These are phyloP conservation scores for Cladophialophora exuberans DNA, from an alignment of 2,329 filamentous ascomycete genomes.

Conservation along the genomic window DNA sequence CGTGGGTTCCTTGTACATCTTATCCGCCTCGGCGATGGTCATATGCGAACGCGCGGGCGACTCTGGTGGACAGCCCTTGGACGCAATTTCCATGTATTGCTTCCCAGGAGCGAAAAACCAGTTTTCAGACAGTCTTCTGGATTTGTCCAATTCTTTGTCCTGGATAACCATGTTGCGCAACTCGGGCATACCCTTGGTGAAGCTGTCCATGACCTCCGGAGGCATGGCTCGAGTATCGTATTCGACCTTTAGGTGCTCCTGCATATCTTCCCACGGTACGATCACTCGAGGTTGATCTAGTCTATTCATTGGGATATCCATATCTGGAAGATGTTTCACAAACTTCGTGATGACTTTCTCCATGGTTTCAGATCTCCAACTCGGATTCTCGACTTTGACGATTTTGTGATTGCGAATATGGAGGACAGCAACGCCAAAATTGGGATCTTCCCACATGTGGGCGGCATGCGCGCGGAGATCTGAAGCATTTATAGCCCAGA, in stretches of 20 bases:
- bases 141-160: constrained; percentile 27
- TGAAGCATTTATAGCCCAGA: constrained; percentile 41
- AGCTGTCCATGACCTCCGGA: constrained; percentile 47
- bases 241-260: constrained; percentile 55
- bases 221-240: constrained; percentile 48
- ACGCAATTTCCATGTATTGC: constrained; percentile 64
- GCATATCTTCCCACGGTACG: constrained; percentile 61
- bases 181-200: constrained; percentile 46
- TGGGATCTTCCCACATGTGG: constrained; percentile 37
- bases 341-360: constrained; percentile 55
- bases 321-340: constrained; percentile 60
- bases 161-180: constrained; percentile 34
- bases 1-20: constrained; percentile 44
- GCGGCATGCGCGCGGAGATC: constrained; percentile 40
- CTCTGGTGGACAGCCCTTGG: constrained; percentile 60
- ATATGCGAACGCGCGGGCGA: constrained; percentile 59
- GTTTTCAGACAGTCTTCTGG: constrained; percentile 44
- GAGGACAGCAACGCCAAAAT: constrained; percentile 38
- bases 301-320: constrained; percentile 69
- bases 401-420: constrained; percentile 41
- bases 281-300: constrained; percentile 67
- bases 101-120: constrained; percentile 53
- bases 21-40: constrained; percentile 39
- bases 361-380: constrained; percentile 49
- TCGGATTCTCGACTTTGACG: constrained; percentile 41